Conservation (phyloP, 108 stramenopile species). For the Stephanodiscus triporus region DNA sequence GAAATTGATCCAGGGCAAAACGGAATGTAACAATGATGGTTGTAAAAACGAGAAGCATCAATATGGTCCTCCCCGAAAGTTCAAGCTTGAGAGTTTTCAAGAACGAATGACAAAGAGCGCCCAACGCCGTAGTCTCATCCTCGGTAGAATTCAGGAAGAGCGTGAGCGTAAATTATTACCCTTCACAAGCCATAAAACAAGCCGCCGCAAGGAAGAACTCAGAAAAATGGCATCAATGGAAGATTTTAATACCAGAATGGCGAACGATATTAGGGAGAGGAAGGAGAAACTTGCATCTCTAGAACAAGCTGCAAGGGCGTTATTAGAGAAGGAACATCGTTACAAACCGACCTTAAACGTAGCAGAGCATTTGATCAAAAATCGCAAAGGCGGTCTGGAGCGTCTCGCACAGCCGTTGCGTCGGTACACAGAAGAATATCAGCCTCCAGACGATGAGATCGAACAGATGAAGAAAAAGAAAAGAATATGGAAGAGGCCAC, state of each 20-base stretch:
- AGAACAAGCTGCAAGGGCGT: constrained; percentile 8
- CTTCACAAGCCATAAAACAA: constrained; percentile 1
- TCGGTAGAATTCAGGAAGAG: constrained; percentile 15
- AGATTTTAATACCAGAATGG: constrained; percentile 19
- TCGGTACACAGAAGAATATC: constrained; percentile 4
- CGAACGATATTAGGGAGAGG: constrained; percentile 14
- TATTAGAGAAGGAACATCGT: constrained; percentile 7
- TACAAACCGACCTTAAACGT: constrained; percentile 13
- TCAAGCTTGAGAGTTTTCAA: constrained; percentile 5
- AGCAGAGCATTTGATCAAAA: neutral
- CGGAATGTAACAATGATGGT: constrained; percentile 7
- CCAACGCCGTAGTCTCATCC: constrained; percentile 4
- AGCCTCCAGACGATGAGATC: neutral
- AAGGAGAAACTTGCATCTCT: constrained; percentile 13
- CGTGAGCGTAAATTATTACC: neutral
- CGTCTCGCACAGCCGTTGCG: neutral
- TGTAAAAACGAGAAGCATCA: constrained; percentile 9
- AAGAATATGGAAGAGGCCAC: neutral
- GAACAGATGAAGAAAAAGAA: neutral
- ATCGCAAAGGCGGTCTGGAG: neutral
- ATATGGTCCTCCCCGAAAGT: constrained; percentile 4
- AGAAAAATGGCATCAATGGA: constrained; percentile 8
- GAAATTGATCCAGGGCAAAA: constrained; percentile 11
- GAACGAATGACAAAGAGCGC: constrained; percentile 18
- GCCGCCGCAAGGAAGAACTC: constrained; percentile 12